Conservation (phyloP, 139 green algal genomes). For the Ostreobium quekettii region DNA sequence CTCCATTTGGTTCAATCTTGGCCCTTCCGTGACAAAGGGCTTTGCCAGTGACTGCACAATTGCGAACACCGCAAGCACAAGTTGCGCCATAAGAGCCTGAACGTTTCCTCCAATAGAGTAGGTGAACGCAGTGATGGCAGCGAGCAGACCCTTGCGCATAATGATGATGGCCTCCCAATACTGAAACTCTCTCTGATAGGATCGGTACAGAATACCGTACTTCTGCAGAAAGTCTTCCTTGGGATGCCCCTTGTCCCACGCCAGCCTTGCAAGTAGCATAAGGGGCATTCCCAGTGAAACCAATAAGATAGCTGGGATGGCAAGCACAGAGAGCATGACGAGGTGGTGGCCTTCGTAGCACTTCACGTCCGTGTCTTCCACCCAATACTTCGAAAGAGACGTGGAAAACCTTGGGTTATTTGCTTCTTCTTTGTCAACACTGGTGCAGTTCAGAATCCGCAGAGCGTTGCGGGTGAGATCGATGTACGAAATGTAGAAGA, state of each 20-base stretch:
- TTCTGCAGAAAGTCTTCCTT: not conserved
- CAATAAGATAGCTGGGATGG: conserved; percentile 8
- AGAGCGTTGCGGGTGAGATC: not conserved
- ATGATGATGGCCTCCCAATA: conserved; percentile 18
- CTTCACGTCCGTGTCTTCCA: not conserved
- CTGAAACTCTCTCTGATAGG: not conserved
- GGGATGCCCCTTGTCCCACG: not conserved
- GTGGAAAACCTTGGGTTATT: not conserved
- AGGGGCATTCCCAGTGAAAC: conserved; percentile 13
- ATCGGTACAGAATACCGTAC: conserved; percentile 10
- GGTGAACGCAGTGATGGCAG: conserved; percentile 7
- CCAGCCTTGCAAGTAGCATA: not conserved
- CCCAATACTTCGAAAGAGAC: conserved; percentile 13
- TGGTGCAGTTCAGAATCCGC: not conserved
- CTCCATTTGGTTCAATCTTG: conserved; percentile 10
- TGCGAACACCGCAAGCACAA: not conserved
- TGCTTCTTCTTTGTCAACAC: not conserved
- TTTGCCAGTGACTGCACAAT: not conserved
- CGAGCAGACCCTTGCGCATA: conserved; percentile 3
- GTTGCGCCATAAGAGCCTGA: conserved; percentile 2
- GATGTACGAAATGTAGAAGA: conserved; percentile 13
- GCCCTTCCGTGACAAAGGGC: not conserved
- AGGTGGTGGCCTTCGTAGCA: conserved; percentile 14
- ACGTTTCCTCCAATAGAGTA: conserved; percentile 13
- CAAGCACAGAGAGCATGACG: not conserved